Evolutionary conservation across 805 yeast genomes (phyloP), one percentile per base, ranked within the genome.

Genomic region (Tetrapisispora nanseiensis): DNA sequence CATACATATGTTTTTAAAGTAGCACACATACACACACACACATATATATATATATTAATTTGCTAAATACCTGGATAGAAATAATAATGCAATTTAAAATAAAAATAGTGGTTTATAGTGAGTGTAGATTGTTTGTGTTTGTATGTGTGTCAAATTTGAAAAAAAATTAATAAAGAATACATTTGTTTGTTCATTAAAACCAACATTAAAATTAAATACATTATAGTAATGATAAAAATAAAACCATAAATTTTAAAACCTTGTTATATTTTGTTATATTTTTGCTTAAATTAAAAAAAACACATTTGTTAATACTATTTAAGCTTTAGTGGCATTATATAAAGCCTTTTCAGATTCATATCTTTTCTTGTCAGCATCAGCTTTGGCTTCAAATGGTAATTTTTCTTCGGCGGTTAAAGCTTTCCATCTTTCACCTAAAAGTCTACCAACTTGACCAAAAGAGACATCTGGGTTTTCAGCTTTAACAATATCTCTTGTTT

Each of bases 371-470:
- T 92, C 98, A 55, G 84, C 82, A 52, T 80, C 92, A 55, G 97
- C 97, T 74, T 86, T 84, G 56, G 76, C 77, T 70, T 86, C 95
- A 70, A 87, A 92, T 50, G 96, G 97, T 54, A 65, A 70, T 73
- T 86, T 92, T 52, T 82, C 95, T 39, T 82, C 89, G 42, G 78
- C 80, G 52, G 74, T 71, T 54, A 92, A 74, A 48, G 89, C 86
- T 78, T 86, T 87, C 98, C 98, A 92, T 69, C 76, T 83, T 68
- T 87, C 96, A 67, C 98, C 98, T 59, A 92, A 78, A 48, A 86
- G 67, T 69, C 82, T 86, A 63, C 97, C 97, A 52, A 92, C 90
- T 71, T 87, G 94, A 54, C 94, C 98, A 61, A 92, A 92, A 33
- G 89, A 70, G 56, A 89, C 84, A 64, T 95, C 96, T 58, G 97